Evolutionary conservation across 345 rosid species (phyloP).

Genomic region (Carallia brachiata): DNA sequence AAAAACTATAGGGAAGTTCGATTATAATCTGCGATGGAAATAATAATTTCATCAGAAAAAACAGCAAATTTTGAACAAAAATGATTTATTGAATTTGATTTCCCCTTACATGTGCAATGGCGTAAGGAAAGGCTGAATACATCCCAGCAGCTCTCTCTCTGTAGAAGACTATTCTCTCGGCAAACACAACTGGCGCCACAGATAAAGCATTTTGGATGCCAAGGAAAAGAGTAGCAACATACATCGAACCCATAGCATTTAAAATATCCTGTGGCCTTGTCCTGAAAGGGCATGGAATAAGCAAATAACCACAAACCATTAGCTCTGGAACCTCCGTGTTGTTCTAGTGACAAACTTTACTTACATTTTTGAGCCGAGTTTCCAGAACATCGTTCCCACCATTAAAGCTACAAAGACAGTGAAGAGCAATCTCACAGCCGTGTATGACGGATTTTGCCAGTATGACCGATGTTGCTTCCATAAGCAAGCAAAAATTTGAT

Average conservation of each 20-base stretch:
- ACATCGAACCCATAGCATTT: conserved; percentile 84
- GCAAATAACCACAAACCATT: too few species aligned
- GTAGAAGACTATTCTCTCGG: conserved; percentile 73
- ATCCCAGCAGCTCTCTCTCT: conserved; percentile 84
- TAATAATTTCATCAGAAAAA: not conserved
- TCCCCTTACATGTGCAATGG: conserved; percentile 50
- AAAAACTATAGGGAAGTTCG: conserved; percentile 54
- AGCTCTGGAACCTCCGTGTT: too few species aligned
- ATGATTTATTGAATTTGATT: not conserved
- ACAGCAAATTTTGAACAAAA: not conserved
- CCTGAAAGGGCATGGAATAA: conserved; percentile 38
- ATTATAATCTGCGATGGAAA: conserved; percentile 43
- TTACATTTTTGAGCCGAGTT: conserved; percentile 57
- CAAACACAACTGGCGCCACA: conserved; percentile 67
- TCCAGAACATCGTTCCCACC: conserved; percentile 75
- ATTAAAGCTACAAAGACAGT: conserved; percentile 53
- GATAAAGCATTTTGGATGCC: conserved; percentile 55
- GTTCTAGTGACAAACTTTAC: too few species aligned
- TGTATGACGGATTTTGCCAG: conserved; percentile 73
- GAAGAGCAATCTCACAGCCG: conserved; percentile 62
- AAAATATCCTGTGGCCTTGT: conserved; percentile 45
- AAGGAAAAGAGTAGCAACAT: conserved; percentile 56
- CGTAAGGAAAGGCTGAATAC: conserved; percentile 77
- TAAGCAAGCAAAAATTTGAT: conserved; percentile 60
- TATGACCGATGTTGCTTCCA: conserved; percentile 77